Evolutionary conservation across 768 basidiomycete genomes (phyloP), one percentile per base, ranked within the genome.

Genomic region (Trametes elegans): DNA sequence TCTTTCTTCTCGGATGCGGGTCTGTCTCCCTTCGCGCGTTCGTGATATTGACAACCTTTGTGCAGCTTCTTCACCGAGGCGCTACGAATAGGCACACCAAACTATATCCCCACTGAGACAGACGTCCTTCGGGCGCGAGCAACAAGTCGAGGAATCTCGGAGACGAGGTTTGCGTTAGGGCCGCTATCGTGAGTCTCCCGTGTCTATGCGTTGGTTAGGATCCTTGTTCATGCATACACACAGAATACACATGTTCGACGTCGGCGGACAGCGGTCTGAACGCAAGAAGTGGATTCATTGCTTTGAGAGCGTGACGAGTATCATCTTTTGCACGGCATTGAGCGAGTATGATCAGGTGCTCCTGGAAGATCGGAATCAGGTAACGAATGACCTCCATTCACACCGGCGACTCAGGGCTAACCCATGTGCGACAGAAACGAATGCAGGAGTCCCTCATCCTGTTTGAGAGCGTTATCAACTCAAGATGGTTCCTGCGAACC

Each of bases 121-220:
- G 95, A 98, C 66, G 88, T 96, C 2, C 74, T 98, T 24, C 77
- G 92, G 23, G 91, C 92, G n/a, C 82, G 93, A 60, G 83, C 84
- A 54, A 95, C 95, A 76, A 92, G 86, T 51, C 86, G 89, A 3
- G 93, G 93, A 16, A 95, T 98, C 63, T 86, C 84, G 5, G 94
- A 98, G 72, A 97, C 94, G 6, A 72, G 87, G 64, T 90, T 91
- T 54, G 77, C 75, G 11, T 81, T 90, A 79, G 88, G 87, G 3
- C 80, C 70, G 24, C 50, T 76, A 51, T 72, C 69, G 68, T 71
- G 48, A 42, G 70, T 65, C 6, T n/a, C n/a, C n/a, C n/a, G n/a
- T n/a, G n/a, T n/a, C n/a, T n/a, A n/a, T n/a, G n/a, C n/a, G n/a
- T n/a, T n/a, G n/a, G n/a, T n/a, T n/a, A n/a, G n/a, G 39, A 23